Evolutionary conservation across 331 rosid genomes (phyloP).

Genomic region (Rhamnella rubrinervis): DNA sequence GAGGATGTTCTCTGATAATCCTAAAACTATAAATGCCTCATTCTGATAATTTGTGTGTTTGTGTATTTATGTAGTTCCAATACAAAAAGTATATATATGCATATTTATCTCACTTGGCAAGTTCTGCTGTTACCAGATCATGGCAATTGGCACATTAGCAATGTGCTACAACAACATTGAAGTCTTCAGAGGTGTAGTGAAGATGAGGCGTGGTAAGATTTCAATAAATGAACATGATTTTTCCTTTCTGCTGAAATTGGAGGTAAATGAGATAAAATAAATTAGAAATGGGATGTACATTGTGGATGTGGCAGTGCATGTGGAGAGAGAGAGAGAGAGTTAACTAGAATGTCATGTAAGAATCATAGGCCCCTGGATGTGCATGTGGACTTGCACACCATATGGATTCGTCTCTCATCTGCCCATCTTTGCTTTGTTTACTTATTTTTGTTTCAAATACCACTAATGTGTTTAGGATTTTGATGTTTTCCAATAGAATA

Average conservation of each 20-base stretch:
- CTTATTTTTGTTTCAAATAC: not conserved
- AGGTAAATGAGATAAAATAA: not conserved
- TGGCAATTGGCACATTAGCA: slow-evolving; percentile 95
- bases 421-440: not conserved
- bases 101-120: slow-evolving; percentile 23
- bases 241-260: slow-evolving; percentile 12
- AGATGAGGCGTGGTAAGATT: slow-evolving; percentile 92
- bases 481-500: not conserved
- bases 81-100: no score
- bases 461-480: not conserved
- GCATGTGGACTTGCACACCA: no score
- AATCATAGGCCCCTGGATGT: not conserved
- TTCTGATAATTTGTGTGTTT: no score
- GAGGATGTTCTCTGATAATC: slow-evolving; percentile 19
- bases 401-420: no score
- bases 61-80: no score
- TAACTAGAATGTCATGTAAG: not conserved
- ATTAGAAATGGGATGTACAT: not conserved
- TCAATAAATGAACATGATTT: slow-evolving; percentile 13
- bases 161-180: slow-evolving; percentile 84
- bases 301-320: not conserved
- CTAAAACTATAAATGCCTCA: not conserved
- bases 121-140: slow-evolving; percentile 50
- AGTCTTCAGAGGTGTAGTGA: slow-evolving; percentile 95
- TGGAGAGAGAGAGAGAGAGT: not conserved